Evolutionary conservation across 164 flowering plant genomes (phyloP), one percentile per base, ranked within the genome.

Genomic region (Sedum album): DNA sequence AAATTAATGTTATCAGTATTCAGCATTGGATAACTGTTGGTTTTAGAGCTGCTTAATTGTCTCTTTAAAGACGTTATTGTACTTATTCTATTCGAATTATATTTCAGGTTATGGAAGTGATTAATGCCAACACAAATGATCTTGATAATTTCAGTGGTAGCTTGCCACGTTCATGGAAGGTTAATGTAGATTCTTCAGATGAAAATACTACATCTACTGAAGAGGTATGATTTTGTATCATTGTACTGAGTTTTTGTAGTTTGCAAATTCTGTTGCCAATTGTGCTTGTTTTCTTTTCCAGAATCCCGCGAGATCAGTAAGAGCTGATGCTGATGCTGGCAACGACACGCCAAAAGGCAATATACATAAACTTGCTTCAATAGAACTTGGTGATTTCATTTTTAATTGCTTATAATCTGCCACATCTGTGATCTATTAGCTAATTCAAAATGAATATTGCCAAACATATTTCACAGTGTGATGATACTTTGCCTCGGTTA

Each of bases 151-250:
- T 87, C 21, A 72, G 86, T 62, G 80, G 68, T 26, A 77, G 82
- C 69, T 73, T 86, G 73, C 82, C 96, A 71, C 86, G 90, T 48
- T 91, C 96, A 31, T 94, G 96, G 97, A 85, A 79, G 77, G 64
- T 83, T 67, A 90, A 84, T 20, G 67, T 74, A 64, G 85, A 81
- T 53, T 75, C 71, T 69, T 36, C 77, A 67, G 70, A 70, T 70
- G 75, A 72, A 64, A 75, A 69, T 33, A 76, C 73, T 72, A 67
- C 70, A 20, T 69, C 79, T 31, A 67, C 68, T 68, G 48, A 57
- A 51, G 82, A 84, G 85, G 92, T 90, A 72, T 57, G 79, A 65
- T 35, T 72, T 35, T 44, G 4, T 44, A 44, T 44, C 15, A 11
- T 44, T 18, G 3, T 55, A 70, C 20, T 68, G 55, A 23, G 1